Conservation (phyloP, 768 basidiomycete genomes). For the Tulasnella sp. region DNA sequence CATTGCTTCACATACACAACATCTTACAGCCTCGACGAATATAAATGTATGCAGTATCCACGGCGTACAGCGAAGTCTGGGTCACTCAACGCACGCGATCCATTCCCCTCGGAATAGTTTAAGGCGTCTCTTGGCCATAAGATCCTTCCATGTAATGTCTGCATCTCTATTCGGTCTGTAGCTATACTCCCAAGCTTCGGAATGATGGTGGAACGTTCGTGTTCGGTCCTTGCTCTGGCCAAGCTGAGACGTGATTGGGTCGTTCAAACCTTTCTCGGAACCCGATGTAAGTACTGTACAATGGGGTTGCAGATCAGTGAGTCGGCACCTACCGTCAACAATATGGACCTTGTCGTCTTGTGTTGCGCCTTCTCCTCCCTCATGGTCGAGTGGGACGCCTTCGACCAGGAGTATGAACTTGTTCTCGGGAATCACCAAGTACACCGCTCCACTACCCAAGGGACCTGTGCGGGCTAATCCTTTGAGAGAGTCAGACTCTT, state of each 20-base stretch:
- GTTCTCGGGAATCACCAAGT: not conserved
- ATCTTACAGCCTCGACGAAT: not conserved
- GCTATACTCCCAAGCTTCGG: not conserved
- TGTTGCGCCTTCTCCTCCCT: not conserved
- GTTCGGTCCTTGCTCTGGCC: not conserved
- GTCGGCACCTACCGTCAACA: not conserved
- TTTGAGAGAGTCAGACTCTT: not conserved
- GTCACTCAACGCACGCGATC: not conserved
- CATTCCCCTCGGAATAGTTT: not conserved
- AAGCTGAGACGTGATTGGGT: not conserved
- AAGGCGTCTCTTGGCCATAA: not conserved
- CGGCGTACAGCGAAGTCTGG: not conserved
- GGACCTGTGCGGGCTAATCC: not conserved
- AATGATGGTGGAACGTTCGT: not conserved
- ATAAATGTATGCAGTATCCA: not conserved
- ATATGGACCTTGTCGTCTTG: not conserved
- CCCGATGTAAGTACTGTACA: not conserved
- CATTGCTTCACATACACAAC: not conserved
- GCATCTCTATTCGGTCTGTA: not conserved
- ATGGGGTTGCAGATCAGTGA: not conserved
- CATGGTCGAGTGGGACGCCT: not conserved
- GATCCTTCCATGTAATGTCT: not conserved
- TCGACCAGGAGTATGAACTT: not conserved
- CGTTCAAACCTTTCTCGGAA: not conserved
- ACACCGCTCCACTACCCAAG: not conserved